phyloP scores from a whole-genome alignment of 208 protist species.

The Sergeia podlipaevii region DNA sequence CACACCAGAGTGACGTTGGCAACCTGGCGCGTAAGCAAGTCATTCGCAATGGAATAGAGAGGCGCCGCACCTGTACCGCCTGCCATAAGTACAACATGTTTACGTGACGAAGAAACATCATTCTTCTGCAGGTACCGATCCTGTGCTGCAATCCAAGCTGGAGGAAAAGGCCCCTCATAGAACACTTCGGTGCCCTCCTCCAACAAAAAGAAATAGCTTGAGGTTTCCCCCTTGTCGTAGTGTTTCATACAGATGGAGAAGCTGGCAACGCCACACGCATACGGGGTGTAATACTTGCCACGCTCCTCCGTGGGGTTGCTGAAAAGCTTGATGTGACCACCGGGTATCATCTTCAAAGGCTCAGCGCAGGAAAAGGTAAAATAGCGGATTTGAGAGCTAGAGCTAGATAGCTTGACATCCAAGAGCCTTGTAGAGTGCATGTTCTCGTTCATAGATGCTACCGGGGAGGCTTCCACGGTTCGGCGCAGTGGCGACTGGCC shows the following conservation, averaged over 20 bases:
- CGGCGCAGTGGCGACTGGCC: conserved; percentile 15
- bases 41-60: conserved; percentile 48
- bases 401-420: conserved; percentile 1
- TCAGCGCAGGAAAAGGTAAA: conserved; percentile 43
- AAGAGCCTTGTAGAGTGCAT: conserved; percentile 2
- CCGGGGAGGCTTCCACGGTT: conserved; percentile 22
- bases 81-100: conserved; percentile 57
- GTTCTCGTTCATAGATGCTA: background rate
- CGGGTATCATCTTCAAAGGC: conserved; percentile 32
- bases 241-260: conserved; percentile 57
- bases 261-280: conserved; percentile 28
- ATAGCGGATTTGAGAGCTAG: conserved; percentile 13
- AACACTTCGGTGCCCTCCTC: conserved; percentile 33
- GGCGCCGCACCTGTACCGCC: conserved; percentile 62
- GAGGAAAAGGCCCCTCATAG: conserved; percentile 50
- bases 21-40: conserved; percentile 30
- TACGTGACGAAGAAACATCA: background rate
- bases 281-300: conserved; percentile 51
- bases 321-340: conserved; percentile 52
- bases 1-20: conserved; percentile 51
- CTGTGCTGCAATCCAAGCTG: conserved; percentile 34
- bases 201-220: conserved; percentile 36
- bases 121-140: conserved; percentile 32
- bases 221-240: conserved; percentile 38
- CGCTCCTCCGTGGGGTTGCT: conserved; percentile 14